Base-by-base conservation (phyloP, 1,284 basidiomycete species). In the Marasmius fiardii region DNA sequence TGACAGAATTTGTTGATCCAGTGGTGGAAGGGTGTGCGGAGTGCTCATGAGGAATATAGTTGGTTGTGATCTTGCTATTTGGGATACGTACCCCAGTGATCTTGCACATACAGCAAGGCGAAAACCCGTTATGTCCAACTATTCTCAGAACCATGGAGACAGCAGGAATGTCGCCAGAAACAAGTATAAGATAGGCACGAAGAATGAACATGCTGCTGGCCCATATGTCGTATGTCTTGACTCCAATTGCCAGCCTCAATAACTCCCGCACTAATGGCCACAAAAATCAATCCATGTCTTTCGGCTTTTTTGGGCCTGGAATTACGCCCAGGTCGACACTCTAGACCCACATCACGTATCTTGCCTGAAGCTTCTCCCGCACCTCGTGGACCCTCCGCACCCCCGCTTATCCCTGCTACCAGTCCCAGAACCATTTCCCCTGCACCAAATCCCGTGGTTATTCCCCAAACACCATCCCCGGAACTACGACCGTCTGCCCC, bases 161-260 rank as follows among this genome's bases (percentile, higher is more conserved):
- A 0, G 78, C 79, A 5, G 74, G 77, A 26, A 79, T 78, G 55
- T 81, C 77, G 2, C 78, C 74, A 50, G 72, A 74, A 7, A 67
- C 67, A 7, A 75, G 53, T 7, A 78, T 69, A 3, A 76, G 67
- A 53, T 70, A 76, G 0, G 74, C 76, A 34, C 58, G 69, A 0
- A 81, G 65, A 1, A 55, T 37, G 53, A 78, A 78, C 6, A 69
- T 20, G 0, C 45, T 24, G 3, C 60, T 43, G 0, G 55, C 39
- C 1, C 66, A 34, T 1, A 56, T 52, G 60, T 80, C 71, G 34
- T 67, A 77, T 0, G 74, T 65, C 1, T 51, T 43, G 0, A 78
- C 67, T 4, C 78, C 77, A 1, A 56, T 18, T 0, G 64, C 67
- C 0, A 80, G 69, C 5, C 64, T 44, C 0, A 73, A 45, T 10